Evolutionary conservation across 306 rosid species (phyloP), one percentile per base, ranked within the genome.

Genomic region (Coriaria nepalensis): DNA sequence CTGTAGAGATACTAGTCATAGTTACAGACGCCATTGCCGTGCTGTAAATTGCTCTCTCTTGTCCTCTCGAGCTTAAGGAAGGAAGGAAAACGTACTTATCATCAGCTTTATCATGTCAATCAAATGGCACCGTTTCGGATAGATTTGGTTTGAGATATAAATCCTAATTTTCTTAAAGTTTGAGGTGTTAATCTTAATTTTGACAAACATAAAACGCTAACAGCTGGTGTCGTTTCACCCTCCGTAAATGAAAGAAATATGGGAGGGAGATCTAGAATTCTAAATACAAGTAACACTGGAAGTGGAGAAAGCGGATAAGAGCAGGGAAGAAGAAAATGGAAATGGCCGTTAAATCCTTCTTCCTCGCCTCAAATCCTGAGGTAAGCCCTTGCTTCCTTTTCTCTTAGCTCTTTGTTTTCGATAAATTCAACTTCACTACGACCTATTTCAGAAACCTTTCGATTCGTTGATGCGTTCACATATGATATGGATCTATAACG

Each of bases 291-390:
- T 12, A n/a, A 35, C 6, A 7, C 34, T 35, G 37, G n/a, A 2
- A 52, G 44, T 52, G 15, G 6, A 41, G 56, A 8, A 13, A 44
- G 5, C 35, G 43, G 34, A 52, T 12, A 13, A 52, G 39, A 46
- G 13, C 41, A 49, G 41, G 40, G 37, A 47, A 14, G 20, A 41
- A 60, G 43, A 76, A 5, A 60, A 84, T 81, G 88, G 71, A 65
- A 44, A 40, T 73, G 10, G 37, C 70, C 33, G 65, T 72, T 55
- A 69, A 68, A n/a, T 47, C 60, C 64, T 53, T 53, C 63, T 49
- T 67, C 56, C 45, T 64, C 35, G 47, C 46, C 35, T 52, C 58
- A 53, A 65, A 68, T 47, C 75, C 78, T 13, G 67, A 68, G 86
- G 95, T 81, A 56, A 33, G 4, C 29, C 29, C 29, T 20, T 20